phyloP scores from a whole-genome alignment of 768 basidiomycete species.

The Harrya chromipes region DNA sequence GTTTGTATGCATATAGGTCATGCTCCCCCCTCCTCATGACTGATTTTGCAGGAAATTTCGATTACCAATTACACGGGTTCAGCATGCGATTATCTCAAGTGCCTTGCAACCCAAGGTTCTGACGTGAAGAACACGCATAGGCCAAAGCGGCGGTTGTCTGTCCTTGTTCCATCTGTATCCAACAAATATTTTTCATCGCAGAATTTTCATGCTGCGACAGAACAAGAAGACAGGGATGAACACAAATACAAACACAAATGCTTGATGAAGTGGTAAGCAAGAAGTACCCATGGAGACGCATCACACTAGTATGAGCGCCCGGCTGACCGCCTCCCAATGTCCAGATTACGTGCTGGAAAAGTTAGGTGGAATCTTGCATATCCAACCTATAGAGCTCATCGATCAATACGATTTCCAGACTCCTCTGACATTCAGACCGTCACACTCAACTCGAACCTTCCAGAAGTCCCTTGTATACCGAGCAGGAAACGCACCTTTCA shows the following conservation, averaged over 20 bases:
- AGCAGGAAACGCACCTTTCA: conserved; percentile 34
- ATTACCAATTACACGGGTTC: conserved; percentile 89
- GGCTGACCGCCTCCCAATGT: not conserved
- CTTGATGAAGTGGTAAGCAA: conserved; percentile 23
- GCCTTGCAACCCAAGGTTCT: conserved; percentile 35
- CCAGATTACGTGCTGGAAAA: conserved; percentile 22
- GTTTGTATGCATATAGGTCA: conserved; percentile 42
- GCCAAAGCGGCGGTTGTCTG: conserved; percentile 25
- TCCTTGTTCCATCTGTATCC: conserved; percentile 27
- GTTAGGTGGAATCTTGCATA: conserved; percentile 7
- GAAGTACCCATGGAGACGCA: not conserved
- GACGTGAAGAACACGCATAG: not conserved
- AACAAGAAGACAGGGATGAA: not conserved
- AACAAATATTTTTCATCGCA: conserved; percentile 26
- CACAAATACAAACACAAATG: not conserved
- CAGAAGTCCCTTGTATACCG: conserved; percentile 28
- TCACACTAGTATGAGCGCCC: not conserved
- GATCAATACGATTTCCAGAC: conserved; percentile 6
- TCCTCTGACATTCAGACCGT: conserved; percentile 15
- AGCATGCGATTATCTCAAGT: conserved; percentile 84
- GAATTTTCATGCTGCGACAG: not conserved
- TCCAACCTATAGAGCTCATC: not conserved
- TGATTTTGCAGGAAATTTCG: conserved; percentile 58
- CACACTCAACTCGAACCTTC: conserved; percentile 8
- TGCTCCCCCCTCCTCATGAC: not conserved